A percentile compares a stretch with the other conserved stretches of the same genome.
These are phyloP conservation scores for Beauveria scarabaeidicola DNA, from an alignment of 2,329 filamentous ascomycete species.

Conservation along the genomic window DNA sequence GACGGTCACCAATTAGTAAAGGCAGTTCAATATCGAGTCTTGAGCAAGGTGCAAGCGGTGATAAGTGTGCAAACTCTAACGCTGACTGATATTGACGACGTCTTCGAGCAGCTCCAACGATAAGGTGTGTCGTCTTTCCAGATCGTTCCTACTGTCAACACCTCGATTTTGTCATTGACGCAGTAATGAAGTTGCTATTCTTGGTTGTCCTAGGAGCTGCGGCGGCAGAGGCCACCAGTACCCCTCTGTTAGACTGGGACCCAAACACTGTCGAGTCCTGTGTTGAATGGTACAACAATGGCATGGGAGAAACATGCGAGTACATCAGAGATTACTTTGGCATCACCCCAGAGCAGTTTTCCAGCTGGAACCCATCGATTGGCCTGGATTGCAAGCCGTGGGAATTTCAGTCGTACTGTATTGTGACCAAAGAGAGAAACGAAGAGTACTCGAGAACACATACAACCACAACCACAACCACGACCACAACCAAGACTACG, in stretches of 20 bases:
- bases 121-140: not conserved
- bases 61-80: not conserved
- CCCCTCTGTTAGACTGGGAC: not conserved
- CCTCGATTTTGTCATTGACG: not conserved
- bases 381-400: constrained; percentile 14
- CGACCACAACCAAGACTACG: not conserved
- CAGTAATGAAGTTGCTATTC: not conserved
- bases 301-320: constrained; percentile 1
- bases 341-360: constrained; percentile 12
- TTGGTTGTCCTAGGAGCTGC: not conserved
- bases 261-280: constrained; percentile 11
- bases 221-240: not conserved
- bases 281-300: constrained; percentile 11
- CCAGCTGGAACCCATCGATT: constrained; percentile 15
- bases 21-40: not conserved
- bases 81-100: not conserved
- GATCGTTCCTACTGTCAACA: not conserved
- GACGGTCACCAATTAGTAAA: not conserved
- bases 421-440: constrained; percentile 11
- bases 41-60: not conserved
- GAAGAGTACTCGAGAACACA: not conserved
- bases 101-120: no score
- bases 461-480: constrained; percentile 9
- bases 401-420: constrained; percentile 14
- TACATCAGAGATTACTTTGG: constrained; percentile 4